These are phyloP conservation scores for Ogataea ganodermae DNA, from an alignment of 805 yeast genomes.

Conservation along the genomic window DNA sequence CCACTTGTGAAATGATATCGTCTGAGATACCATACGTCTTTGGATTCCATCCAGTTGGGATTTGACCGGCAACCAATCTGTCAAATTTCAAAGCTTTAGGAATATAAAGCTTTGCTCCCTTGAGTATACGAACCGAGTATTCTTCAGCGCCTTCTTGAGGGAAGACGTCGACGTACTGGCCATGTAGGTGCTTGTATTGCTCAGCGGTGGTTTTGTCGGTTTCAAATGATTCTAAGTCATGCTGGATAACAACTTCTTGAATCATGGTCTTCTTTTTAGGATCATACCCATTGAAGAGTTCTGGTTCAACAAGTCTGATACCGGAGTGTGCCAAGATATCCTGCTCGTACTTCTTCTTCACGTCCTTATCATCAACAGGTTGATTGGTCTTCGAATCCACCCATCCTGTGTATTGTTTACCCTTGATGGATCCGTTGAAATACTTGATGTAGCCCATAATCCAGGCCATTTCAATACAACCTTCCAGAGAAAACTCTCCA, in stretches of 20 bases:
- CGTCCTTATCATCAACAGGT: conserved; percentile 93
- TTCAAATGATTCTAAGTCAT: conserved; percentile 94
- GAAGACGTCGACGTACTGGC: conserved; percentile 88
- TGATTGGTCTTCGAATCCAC: conserved; percentile 89
- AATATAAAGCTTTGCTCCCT: conserved; percentile 88
- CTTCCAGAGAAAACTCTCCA: conserved; percentile 95
- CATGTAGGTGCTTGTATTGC: conserved; percentile 92
- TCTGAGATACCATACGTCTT: conserved; percentile 92
- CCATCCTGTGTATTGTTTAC: conserved; percentile 95
- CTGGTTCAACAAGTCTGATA: conserved; percentile 95
- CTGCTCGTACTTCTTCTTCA: conserved; percentile 88
- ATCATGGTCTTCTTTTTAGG: conserved; percentile 90
- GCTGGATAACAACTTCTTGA: conserved; percentile 96
- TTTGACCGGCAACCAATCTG: conserved; percentile 85
- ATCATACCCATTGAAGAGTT: conserved; percentile 89
- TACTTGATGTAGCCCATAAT: conserved; percentile 97
- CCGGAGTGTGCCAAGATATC: conserved; percentile 91
- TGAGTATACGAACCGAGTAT: conserved; percentile 83
- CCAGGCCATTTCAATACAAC: conserved; percentile 99
- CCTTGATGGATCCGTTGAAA: conserved; percentile 87
- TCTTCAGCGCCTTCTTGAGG: conserved; percentile 89
- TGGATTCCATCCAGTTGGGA: conserved; percentile 99
- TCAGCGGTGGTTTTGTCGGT: conserved; percentile 93
- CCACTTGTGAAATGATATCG: conserved; percentile 91
- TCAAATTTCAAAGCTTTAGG: conserved; percentile 83